phyloP scores from a whole-genome alignment of 352 stramenopile genomes.

The Phytophthora agathidicida region DNA sequence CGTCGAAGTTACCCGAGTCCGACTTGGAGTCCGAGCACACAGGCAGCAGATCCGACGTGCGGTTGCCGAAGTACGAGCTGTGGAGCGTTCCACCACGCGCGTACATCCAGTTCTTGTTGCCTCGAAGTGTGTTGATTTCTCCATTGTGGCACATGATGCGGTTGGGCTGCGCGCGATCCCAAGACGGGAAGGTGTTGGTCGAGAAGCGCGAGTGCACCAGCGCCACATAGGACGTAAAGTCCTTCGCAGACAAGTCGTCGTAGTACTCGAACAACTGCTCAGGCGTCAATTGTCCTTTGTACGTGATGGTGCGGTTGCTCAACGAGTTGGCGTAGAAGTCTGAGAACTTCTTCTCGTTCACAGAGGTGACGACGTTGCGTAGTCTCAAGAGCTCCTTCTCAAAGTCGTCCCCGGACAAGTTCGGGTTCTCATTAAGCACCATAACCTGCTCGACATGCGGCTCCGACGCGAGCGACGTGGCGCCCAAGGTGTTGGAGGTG shows the following conservation, averaged over 20 bases:
- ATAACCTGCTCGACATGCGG: conserved; percentile 96
- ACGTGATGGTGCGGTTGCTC: conserved; percentile 94
- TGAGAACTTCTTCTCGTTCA: conserved; percentile 75
- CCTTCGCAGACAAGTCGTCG: conserved; percentile 54
- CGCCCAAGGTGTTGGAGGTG: conserved; percentile 93
- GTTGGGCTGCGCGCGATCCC: conserved; percentile 96
- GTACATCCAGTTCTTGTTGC: conserved; percentile 99
- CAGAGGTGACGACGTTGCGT: conserved; percentile 54
- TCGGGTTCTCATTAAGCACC: conserved; percentile 81
- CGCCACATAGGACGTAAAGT: conserved; percentile 94
- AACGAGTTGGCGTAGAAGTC: conserved; percentile 97
- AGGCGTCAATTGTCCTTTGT: conserved; percentile 97
- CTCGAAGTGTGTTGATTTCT: conserved; percentile 98
- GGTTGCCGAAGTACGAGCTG: conserved; percentile 92
- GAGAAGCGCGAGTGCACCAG: conserved; percentile 97
- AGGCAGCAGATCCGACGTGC: conserved; percentile 92
- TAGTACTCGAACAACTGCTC: conserved; percentile 90
- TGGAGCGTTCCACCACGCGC: conserved; percentile 91
- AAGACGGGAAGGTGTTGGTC: conserved; percentile 98
- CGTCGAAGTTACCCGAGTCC: conserved; percentile 97
- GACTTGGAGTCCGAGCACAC: conserved; percentile 95
- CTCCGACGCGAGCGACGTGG: conserved; percentile 93
- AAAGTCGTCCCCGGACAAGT: conserved; percentile 82
- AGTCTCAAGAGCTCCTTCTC: conserved; percentile 90
- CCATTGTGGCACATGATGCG: conserved; percentile 99